A percentile compares a stretch with the other conserved stretches of the same genome.
phyloP scores from a whole-genome alignment of 257 asterid genomes.

The Nicotiana noctiflora region DNA sequence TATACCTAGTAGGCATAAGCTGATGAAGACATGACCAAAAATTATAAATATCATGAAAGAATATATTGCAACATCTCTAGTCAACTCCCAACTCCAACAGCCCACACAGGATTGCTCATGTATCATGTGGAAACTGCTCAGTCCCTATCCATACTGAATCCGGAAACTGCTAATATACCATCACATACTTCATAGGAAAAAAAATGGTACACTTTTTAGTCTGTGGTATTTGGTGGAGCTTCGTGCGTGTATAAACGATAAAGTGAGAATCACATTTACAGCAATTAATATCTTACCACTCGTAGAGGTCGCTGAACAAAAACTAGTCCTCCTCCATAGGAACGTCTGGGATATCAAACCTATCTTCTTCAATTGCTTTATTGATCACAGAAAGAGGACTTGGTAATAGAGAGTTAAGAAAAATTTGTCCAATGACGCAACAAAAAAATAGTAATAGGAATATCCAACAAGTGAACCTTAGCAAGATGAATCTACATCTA shows the following conservation, averaged over 20 bases:
- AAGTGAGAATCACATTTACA: constrained; percentile 5
- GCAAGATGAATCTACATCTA: background rate
- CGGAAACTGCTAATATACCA: background rate
- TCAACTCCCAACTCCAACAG: background rate
- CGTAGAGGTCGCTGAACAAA: background rate
- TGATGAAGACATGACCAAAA: background rate
- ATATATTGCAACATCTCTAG: background rate
- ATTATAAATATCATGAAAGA: background rate
- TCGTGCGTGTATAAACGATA: background rate
- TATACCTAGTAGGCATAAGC: background rate
- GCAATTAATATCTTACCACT: background rate
- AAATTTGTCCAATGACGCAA: background rate
- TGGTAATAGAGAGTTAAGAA: constrained; percentile 57
- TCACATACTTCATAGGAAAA: background rate
- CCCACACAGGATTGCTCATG: background rate
- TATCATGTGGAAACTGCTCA: background rate
- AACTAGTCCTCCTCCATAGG: constrained; percentile 90
- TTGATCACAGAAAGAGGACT: constrained; percentile 52
- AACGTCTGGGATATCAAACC: constrained; percentile 78
- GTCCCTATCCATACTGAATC: background rate
- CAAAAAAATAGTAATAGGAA: background rate
- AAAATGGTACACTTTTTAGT: background rate
- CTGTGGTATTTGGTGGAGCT: background rate
- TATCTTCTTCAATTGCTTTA: constrained; percentile 73
- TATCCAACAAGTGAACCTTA: background rate